phyloP scores from a whole-genome alignment of 1,139 yeast species.

The Yamadazyma atmosphaerica region DNA sequence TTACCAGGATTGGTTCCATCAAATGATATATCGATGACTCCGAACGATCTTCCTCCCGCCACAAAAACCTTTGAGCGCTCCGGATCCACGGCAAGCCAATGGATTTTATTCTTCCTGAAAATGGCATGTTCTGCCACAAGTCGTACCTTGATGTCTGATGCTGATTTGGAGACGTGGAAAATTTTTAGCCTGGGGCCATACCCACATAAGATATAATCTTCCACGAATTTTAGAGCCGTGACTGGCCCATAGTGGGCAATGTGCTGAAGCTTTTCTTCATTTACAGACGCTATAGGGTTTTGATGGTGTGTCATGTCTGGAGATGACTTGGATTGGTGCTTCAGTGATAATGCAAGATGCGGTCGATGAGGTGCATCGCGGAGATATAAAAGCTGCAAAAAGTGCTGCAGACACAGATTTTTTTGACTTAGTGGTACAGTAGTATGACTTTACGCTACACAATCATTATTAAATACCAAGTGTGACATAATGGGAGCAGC shows the following conservation, averaged over 20 bases:
- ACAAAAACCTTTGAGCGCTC: slow-evolving; percentile 38
- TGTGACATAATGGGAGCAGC: too few relatives aligned
- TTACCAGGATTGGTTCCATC: slow-evolving; percentile 15
- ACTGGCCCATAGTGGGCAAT: slow-evolving; percentile 72
- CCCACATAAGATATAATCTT: slow-evolving; percentile 56
- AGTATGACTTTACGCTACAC: too few relatives aligned
- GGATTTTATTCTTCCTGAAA: slow-evolving; percentile 74
- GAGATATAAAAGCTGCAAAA: background rate
- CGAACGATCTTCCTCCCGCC: slow-evolving; percentile 76
- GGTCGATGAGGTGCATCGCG: too few relatives aligned
- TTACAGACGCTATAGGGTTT: slow-evolving; percentile 16
- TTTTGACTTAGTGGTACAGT: too few relatives aligned
- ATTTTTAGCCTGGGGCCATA: slow-evolving; percentile 69
- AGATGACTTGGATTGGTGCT: background rate
- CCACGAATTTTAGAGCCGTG: slow-evolving; percentile 55
- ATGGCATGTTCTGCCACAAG: slow-evolving; percentile 29
- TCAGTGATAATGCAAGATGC: background rate
- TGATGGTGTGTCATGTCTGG: background rate
- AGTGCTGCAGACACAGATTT: too few relatives aligned
- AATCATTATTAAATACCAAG: too few relatives aligned
- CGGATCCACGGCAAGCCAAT: slow-evolving; percentile 54
- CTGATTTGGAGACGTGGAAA: slow-evolving; percentile 35
- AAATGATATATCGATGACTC: slow-evolving; percentile 27
- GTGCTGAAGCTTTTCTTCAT: slow-evolving; percentile 22
- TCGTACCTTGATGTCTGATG: slow-evolving; percentile 38